phyloP scores from a whole-genome alignment of 176 grass and related monocot species.

The bread wheat (Triticum aestivum) region IWGSC_CS_RefSeq_v2.1 NC_057806.1:85404345-85404844 shows the following conservation, averaged over 20 bases:
- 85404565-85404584: not conserved
- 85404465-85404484: not conserved
- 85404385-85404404: conserved; percentile 25
- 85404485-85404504: not conserved
- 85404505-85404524: not conserved
- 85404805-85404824: conserved; percentile 13
- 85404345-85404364: conserved; percentile 38
- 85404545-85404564: not conserved
- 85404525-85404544: not conserved
- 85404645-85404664: not conserved
- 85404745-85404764: not conserved
- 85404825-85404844: conserved; percentile 33
- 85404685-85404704: not conserved
- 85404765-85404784: not conserved
- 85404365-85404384: conserved; percentile 25
- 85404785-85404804: not conserved
- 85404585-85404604: not conserved
- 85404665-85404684: conserved; percentile 13
- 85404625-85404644: not conserved
- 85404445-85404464: not conserved
- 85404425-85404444: not conserved
- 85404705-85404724: not conserved
- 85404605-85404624: not conserved
- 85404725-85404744: not conserved
- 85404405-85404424: conserved; percentile 14